Conservation (phyloP, 108 stramenopile species). For the Epithemia pelagica region DNA sequence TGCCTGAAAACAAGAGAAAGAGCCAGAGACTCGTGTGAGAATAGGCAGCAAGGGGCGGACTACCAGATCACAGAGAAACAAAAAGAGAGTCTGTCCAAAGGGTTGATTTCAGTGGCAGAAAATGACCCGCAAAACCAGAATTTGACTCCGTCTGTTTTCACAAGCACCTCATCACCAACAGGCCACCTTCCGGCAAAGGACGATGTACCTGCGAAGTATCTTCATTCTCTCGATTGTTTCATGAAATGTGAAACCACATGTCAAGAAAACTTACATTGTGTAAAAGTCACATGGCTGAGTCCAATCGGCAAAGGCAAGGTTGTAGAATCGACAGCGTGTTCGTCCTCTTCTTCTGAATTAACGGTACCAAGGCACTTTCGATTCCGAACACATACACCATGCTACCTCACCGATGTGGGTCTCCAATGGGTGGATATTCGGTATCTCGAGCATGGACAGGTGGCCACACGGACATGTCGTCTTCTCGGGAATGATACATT, state of each 20-base stretch:
- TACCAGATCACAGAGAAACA: too few species aligned
- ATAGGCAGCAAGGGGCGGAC: too few species aligned
- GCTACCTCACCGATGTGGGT: too few species aligned
- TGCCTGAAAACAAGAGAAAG: too few species aligned
- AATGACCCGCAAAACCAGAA: constrained; percentile 35
- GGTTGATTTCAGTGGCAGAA: constrained; percentile 23
- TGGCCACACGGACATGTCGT: neutral
- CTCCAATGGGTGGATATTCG: constrained; percentile 2
- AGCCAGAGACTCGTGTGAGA: too few species aligned
- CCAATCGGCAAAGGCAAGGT: too few species aligned
- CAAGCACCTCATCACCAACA: constrained; percentile 28
- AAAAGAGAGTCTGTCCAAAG: constrained; percentile 13
- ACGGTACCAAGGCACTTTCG: neutral
- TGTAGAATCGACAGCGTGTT: too few species aligned
- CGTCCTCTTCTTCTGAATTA: neutral
- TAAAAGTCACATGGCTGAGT: too few species aligned
- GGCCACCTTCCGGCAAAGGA: constrained; percentile 39
- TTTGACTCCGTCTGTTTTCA: constrained; percentile 53
- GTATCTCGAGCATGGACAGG: neutral
- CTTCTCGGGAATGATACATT: neutral
- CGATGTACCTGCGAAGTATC: constrained; percentile 26
- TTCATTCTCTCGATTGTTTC: constrained; percentile 24
- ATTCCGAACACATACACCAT: too few species aligned
- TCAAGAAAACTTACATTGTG: neutral
- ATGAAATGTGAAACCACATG: neutral